Evolutionary conservation across 257 asterid species (phyloP).

Genomic region (Voacanga thouarsii): DNA sequence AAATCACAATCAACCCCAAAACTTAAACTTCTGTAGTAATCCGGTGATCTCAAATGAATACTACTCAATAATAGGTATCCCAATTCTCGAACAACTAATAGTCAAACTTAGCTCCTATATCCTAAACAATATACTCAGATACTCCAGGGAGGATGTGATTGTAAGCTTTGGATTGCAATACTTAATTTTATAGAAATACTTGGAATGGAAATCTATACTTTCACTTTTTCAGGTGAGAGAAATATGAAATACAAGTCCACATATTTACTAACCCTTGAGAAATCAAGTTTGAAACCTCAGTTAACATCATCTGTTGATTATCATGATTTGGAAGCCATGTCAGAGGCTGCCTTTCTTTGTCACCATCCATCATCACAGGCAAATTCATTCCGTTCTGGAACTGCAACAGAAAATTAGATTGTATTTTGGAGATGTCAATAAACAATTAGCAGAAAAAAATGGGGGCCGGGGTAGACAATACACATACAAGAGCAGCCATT

Average conservation of each 20-base stretch:
- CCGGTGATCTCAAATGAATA: neutral
- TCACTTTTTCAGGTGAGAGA: neutral
- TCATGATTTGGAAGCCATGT: slow-evolving; percentile 54
- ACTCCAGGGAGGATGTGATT: neutral
- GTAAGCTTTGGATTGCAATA: neutral
- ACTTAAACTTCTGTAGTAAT: neutral
- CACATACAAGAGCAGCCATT: neutral
- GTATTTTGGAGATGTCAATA: neutral
- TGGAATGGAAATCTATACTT: neutral
- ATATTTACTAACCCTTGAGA: slow-evolving; percentile 41
- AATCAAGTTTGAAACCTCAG: slow-evolving; percentile 48
- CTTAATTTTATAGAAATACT: neutral
- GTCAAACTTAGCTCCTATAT: neutral
- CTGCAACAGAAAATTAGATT: slow-evolving; percentile 29
- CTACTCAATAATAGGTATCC: neutral
- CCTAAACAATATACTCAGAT: neutral
- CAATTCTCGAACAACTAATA: neutral
- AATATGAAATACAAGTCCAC: neutral
- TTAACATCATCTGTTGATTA: slow-evolving; percentile 45
- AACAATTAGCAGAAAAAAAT: neutral
- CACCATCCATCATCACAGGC: slow-evolving; percentile 38
- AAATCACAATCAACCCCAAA: neutral
- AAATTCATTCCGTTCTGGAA: slow-evolving; percentile 42
- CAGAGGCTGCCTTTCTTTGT: slow-evolving; percentile 46
- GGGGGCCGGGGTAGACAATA: neutral